These are phyloP conservation scores for Xylogone sp. DNA, from an alignment of 2,329 filamentous ascomycete species.

Conservation along the genomic window DNA sequence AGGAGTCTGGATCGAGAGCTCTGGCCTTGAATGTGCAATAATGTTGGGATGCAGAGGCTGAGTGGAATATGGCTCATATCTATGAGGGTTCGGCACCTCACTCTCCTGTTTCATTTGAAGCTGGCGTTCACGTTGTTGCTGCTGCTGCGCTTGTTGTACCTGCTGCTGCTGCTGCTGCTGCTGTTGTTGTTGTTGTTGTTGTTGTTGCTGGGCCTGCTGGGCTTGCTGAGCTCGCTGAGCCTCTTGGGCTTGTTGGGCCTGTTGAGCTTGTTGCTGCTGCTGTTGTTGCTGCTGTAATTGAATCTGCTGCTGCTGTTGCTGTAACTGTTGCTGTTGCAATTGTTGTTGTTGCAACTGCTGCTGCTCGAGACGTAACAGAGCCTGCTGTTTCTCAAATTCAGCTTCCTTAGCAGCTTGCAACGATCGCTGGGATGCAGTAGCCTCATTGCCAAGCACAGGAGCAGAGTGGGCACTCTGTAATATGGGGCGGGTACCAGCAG, in stretches of 20 bases:
- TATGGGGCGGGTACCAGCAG: slow-evolving; percentile 12
- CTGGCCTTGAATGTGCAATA: slow-evolving; percentile 18
- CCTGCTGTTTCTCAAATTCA: slow-evolving; percentile 23
- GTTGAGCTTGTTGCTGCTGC: slow-evolving; percentile 2
- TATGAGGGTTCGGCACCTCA: slow-evolving; percentile 29
- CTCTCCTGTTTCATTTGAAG: slow-evolving; percentile 27
- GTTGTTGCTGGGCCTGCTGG: slow-evolving; percentile 3
- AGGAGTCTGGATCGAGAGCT: slow-evolving; percentile 10
- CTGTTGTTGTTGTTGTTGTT: neutral
- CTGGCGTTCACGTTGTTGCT: slow-evolving; percentile 13
- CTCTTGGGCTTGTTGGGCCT: slow-evolving; percentile 3
- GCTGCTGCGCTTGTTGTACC: slow-evolving; percentile 7
- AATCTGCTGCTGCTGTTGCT: slow-evolving; percentile 5
- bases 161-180: slow-evolving; percentile 2
- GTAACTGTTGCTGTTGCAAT: slow-evolving; percentile 8
- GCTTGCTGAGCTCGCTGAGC: slow-evolving; percentile 1
- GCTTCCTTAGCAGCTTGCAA: slow-evolving; percentile 24
- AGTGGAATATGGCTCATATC: slow-evolving; percentile 26
- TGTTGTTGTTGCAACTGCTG: slow-evolving; percentile 17
- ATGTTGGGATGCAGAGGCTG: slow-evolving; percentile 15
- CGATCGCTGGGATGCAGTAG: slow-evolving; percentile 19
- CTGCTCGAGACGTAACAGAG: slow-evolving; percentile 19
- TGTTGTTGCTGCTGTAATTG: slow-evolving; percentile 4
- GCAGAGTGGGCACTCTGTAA: slow-evolving; percentile 10
- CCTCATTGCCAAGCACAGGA: slow-evolving; percentile 9